Evolutionary conservation across 306 rosid species (phyloP), one percentile per base, ranked within the genome.

Genomic region (Vigna angularis): DNA sequence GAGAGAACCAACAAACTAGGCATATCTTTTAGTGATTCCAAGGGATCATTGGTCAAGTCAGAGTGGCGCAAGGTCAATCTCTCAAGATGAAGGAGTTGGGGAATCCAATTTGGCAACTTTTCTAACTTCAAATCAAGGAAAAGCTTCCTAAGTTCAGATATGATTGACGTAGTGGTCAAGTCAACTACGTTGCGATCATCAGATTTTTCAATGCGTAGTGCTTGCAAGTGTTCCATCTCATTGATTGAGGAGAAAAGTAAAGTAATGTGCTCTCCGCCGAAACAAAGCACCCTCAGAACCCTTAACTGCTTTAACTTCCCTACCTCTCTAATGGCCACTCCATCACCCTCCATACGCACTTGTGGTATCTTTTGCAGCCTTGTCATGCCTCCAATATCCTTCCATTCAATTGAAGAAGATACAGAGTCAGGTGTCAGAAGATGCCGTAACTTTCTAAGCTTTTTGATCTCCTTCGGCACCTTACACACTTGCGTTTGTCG

Each of bases 31-130:
- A 79, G 7, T 22, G 53, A 24, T 34, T 48, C 0, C 3, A 79
- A 0, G 1, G 65, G 45, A 70, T 79, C 65, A 18, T 44, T 2
- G 20, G 20, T 22, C 24, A 59, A 61, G 17, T 0, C 0, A 16
- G 72, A 49, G 1, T 0, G 0, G 0, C 0, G 0, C 34, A 79
- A 61, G 0, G 0, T 6, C 73, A 79, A n/a, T n/a, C 4, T 30
- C 47, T 24, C 66, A 12, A 79, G 58, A 40, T 51, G 4, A 7
- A 26, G 38, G 47, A 79, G 73, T 2, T 3, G 0, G 13, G 10
- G 17, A 51, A 62, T 63, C 73, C 83, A 79, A 8, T n/a, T 7
- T 26, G 73, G 83, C 0, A 72, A 4, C 5, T 1, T n/a, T 1
- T 15, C 2, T 11, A 79, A 5, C 17, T 6, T 51, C 14, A 15